These are phyloP conservation scores for Geotrichum klebahnii DNA, from an alignment of 1,139 yeast species.

Conservation along the genomic window DNA sequence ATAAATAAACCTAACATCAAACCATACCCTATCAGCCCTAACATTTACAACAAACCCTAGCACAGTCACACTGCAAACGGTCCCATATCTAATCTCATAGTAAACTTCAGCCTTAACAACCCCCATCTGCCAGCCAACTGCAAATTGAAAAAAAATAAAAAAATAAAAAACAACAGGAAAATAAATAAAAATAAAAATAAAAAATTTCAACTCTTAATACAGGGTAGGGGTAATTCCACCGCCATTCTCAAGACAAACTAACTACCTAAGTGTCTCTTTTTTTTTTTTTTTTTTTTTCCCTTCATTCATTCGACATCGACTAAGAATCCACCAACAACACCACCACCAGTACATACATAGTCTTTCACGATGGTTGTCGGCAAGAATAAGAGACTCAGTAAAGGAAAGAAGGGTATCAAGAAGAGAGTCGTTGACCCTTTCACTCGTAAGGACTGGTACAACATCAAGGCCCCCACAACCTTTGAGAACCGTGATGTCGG, in stretches of 20 bases:
- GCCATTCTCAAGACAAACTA: too few species aligned
- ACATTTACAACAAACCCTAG: too few species aligned
- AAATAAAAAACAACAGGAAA: too few species aligned
- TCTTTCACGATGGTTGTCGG: slow-evolving; percentile 73
- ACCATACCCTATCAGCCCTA: too few species aligned
- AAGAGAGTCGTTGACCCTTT: slow-evolving; percentile 94
- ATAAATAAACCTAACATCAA: too few species aligned
- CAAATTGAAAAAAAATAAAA: too few species aligned
- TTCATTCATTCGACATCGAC: slow-evolving; percentile 5
- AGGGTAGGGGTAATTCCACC: background rate
- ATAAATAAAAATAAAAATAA: too few species aligned
- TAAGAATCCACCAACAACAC: slow-evolving; percentile 1
- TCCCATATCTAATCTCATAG: too few species aligned
- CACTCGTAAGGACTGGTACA: slow-evolving; percentile 94
- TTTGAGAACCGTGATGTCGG: slow-evolving; percentile 92
- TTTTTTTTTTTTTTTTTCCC: slow-evolving; percentile 1
- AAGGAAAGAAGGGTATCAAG: slow-evolving; percentile 94
- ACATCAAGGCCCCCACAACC: slow-evolving; percentile 92
- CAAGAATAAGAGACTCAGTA: slow-evolving; percentile 93
- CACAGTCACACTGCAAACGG: too few species aligned
- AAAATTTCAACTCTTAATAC: too few species aligned
- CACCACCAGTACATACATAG: background rate
- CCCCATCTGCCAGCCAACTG: too few species aligned
- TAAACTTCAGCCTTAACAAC: too few species aligned
- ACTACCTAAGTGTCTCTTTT: background rate